A percentile compares a stretch with the other conserved stretches of the same genome.
Evolutionary conservation across 2,329 filamentous ascomycete species (phyloP).

Genomic region (Exophiala viscosa): DNA sequence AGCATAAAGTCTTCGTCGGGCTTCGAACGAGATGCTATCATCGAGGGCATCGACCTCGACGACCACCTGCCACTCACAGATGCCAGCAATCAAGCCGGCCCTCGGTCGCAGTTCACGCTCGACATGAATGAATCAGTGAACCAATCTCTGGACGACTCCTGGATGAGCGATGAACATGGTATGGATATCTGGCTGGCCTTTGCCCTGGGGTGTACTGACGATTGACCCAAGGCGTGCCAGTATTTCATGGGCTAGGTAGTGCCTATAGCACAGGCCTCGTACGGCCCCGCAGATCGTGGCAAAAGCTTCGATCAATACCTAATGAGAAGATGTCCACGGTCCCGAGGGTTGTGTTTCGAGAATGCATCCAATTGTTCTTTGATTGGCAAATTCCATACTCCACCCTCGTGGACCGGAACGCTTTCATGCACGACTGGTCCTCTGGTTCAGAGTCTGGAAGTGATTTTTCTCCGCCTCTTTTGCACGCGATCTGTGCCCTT

Average conservation of each 20-base stretch:
- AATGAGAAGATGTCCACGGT: background rate
- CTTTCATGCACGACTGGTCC: background rate
- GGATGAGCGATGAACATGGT: background rate
- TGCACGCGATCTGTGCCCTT: conserved; percentile 5
- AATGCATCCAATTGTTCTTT: conserved; percentile 11
- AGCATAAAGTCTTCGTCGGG: conserved; percentile 4
- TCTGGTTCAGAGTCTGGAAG: too few relatives aligned
- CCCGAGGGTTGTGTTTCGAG: conserved; percentile 1
- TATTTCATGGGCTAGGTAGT: conserved; percentile 9
- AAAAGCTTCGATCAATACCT: background rate
- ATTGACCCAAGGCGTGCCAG: background rate
- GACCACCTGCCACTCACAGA: conserved; percentile 1
- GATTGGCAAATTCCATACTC: conserved; percentile 7
- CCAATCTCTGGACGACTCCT: background rate
- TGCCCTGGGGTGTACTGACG: background rate
- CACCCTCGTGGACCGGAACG: conserved; percentile 2
- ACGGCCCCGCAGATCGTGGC: background rate
- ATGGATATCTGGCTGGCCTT: background rate
- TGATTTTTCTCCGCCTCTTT: background rate
- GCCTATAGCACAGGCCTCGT: conserved; percentile 7
- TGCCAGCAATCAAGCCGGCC: too few relatives aligned
- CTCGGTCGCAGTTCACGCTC: background rate
- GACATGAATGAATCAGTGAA: background rate
- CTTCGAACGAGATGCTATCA: conserved; percentile 3
- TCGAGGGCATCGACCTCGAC: conserved; percentile 7